Evolutionary conservation across 2,329 filamentous ascomycete species (phyloP), one percentile per base, ranked within the genome.

Genomic region (Aspergillus udagawae): DNA sequence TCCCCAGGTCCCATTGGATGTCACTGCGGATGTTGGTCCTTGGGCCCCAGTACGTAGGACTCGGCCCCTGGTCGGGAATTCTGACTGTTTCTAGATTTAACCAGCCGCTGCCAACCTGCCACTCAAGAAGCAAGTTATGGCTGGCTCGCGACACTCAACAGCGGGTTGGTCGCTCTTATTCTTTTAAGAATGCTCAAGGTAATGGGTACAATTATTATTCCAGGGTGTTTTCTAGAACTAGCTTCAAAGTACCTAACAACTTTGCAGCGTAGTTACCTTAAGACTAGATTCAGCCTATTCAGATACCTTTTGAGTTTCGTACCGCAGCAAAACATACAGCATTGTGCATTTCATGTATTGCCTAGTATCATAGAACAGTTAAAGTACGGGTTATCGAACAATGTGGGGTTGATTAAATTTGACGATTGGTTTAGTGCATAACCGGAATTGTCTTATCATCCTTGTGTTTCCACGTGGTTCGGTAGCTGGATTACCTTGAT

Each of bases 381-480:
- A 58, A 56, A 58, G 57, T 57, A 47, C 52, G 52, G 35, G 44
- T 25, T 12, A 35, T 53, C 21, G 50, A 51, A 49, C 29, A 51
- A 25, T 49, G 57, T 59, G 63, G 63, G 56, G 44, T 50, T 3
- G 10, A 25, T 17, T 10, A 54, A 60, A 60, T 51, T 57, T 49
- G 45, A 25, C 56, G 59, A 65, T 65, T 65, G 63, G 61, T 12
- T 50, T 17, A 7, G 8, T 35, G 21, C 21, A 27, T 27, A 17
- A 10, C 55, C 20, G 20, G n/a, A 20, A 21, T n/a, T 48, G 47
- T 52, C 47, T 58, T 58, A 56, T 60, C 53, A 64, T 56, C 58
- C 60, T 53, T 47, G 59, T 49, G 53, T 57, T 60, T 58, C 63
- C 63, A 65, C 63, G 63, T 65, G 63, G 63, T 60, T 60, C 53